Conservation (phyloP, 75 land plant species). For the Sequoiadendron giganteum region DNA sequence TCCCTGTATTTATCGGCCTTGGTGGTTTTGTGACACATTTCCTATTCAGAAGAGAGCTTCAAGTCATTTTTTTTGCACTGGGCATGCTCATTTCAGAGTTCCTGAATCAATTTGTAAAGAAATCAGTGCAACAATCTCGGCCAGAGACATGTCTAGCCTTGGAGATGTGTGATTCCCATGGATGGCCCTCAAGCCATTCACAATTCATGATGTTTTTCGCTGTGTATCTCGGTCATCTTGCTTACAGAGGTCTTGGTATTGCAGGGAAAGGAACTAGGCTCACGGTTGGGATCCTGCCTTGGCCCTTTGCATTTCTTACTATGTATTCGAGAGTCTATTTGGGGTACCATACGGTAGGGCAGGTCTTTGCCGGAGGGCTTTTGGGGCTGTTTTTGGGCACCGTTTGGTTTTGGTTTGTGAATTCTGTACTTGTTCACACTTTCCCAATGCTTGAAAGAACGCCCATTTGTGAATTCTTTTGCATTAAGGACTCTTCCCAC, state of each 20-base stretch:
- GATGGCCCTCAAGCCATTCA: slow-evolving; percentile 99
- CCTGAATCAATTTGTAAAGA: slow-evolving; percentile 81
- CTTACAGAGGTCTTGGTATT: slow-evolving; percentile 21
- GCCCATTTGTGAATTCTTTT: slow-evolving; percentile 54
- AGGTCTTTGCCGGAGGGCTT: slow-evolving; percentile 81
- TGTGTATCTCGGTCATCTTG: slow-evolving; percentile 57
- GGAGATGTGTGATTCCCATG: slow-evolving; percentile 96
- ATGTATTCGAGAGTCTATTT: slow-evolving; percentile 92
- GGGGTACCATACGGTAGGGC: slow-evolving; percentile 84
- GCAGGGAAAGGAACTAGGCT: slow-evolving; percentile 15
- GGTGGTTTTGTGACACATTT: slow-evolving; percentile 95
- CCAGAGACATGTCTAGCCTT: slow-evolving; percentile 77
- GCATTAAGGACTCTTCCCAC: slow-evolving; percentile 85
- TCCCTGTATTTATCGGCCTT: slow-evolving; percentile 92
- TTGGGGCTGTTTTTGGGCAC: slow-evolving; percentile 64
- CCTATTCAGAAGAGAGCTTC: slow-evolving; percentile 95
- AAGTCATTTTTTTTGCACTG: slow-evolving; percentile 74
- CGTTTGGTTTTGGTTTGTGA: slow-evolving; percentile 74
- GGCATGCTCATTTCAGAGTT: slow-evolving; percentile 81
- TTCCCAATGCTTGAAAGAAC: slow-evolving; percentile 79
- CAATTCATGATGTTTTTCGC: slow-evolving; percentile 98
- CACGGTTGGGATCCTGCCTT: slow-evolving; percentile 30
- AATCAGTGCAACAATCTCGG: slow-evolving; percentile 75
- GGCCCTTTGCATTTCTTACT: slow-evolving; percentile 73
- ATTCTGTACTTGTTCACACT: slow-evolving; percentile 33